Conservation (phyloP, 805 yeast species). For the Wickerhamiella hasegawae region DNA sequence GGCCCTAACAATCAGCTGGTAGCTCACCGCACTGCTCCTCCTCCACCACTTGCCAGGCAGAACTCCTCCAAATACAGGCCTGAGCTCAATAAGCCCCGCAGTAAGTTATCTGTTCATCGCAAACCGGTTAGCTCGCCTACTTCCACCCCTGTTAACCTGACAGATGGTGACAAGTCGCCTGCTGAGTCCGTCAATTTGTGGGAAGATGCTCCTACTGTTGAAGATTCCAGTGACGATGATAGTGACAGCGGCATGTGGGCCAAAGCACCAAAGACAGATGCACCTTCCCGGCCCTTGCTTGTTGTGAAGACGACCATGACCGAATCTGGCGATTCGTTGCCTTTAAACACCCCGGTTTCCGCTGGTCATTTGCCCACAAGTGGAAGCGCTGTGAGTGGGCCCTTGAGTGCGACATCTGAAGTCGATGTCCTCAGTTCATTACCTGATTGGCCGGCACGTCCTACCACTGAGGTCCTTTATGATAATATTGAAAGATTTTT, state of each 20-base stretch:
- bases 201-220: constrained; percentile 49
- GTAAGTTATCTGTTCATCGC: background rate
- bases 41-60: constrained; percentile 23
- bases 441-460: constrained; percentile 59
- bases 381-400: too few relatives aligned
- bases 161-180: background rate
- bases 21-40: constrained; percentile 43
- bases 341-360: background rate
- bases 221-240: constrained; percentile 17
- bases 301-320: background rate
- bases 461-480: constrained; percentile 87
- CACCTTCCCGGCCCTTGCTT: background rate
- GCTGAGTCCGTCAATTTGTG: constrained; percentile 22
- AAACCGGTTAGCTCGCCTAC: background rate
- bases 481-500: constrained; percentile 82
- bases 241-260: constrained; percentile 19
- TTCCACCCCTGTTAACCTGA: background rate
- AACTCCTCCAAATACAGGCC: constrained; percentile 16
- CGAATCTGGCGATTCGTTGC: constrained; percentile 2
- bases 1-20: constrained; percentile 28
- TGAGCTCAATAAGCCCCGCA: constrained; percentile 9
- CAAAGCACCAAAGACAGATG: constrained; percentile 17
- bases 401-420: too few relatives aligned
- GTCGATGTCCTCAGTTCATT: too few relatives aligned
- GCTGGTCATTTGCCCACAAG: too few relatives aligned